These are phyloP conservation scores for Pichia rugopelliculosa DNA, from an alignment of 805 yeast species.

Conservation along the genomic window DNA sequence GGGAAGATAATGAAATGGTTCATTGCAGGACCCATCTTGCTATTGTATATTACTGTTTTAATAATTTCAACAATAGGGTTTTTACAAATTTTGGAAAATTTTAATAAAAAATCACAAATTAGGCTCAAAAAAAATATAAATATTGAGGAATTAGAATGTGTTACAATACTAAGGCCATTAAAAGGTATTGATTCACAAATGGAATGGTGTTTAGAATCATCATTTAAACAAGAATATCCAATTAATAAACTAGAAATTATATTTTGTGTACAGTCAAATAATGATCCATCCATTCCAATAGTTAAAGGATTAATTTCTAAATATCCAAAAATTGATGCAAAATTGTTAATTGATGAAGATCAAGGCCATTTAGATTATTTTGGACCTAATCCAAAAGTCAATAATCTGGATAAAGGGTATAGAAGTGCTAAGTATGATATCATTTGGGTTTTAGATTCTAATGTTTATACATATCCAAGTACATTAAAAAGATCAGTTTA, in stretches of 20 bases:
- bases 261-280: conserved; percentile 61
- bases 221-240: conserved; percentile 66
- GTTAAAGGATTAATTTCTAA: conserved; percentile 41
- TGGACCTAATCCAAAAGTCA: conserved; percentile 88
- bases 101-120: conserved; percentile 16
- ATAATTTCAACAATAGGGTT: conserved; percentile 25
- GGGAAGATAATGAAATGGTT: neutral
- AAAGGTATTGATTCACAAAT: conserved; percentile 80
- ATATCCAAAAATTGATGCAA: conserved; percentile 52
- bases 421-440: conserved; percentile 59
- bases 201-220: conserved; percentile 56
- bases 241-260: conserved; percentile 52
- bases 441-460: conserved; percentile 80
- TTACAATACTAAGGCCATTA: conserved; percentile 72
- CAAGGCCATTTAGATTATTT: conserved; percentile 35
- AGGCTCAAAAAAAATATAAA: conserved; percentile 15
- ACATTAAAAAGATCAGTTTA: conserved; percentile 58
- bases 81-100: conserved; percentile 19
- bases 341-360: conserved; percentile 43
- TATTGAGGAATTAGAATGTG: conserved; percentile 47
- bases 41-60: conserved; percentile 27
- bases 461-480: conserved; percentile 68
- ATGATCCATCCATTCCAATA: conserved; percentile 60
- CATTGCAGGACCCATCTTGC: conserved; percentile 10
- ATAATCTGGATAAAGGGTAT: conserved; percentile 80